Percentiles rank a stretch among this genome's conserved stretches.
phyloP scores from a whole-genome alignment of 805 yeast species.

The Kurtzmaniella cleridarum region DNA sequence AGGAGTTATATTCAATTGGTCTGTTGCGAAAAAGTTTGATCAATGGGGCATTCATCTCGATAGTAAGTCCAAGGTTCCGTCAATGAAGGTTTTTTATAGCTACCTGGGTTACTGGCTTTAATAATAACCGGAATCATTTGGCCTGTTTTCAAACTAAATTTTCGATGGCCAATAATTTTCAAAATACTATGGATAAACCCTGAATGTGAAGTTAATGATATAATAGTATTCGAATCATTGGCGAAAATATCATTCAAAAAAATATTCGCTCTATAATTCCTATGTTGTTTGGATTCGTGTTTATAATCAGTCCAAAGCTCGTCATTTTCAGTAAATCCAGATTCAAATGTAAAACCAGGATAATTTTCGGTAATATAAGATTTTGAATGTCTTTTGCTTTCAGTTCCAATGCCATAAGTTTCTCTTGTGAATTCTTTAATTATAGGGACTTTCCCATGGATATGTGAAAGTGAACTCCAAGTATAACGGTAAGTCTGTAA shows the following conservation, averaged over 20 bases:
- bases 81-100: conserved; percentile 3
- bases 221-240: conserved; percentile 13
- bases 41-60: background rate
- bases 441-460: conserved; percentile 14
- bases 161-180: conserved; percentile 19
- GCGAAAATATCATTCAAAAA: conserved; percentile 23
- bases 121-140: conserved; percentile 24
- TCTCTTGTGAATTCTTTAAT: conserved; percentile 27
- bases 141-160: conserved; percentile 20
- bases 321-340: conserved; percentile 20
- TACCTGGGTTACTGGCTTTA: conserved; percentile 12
- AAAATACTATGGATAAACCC: conserved; percentile 23
- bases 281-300: conserved; percentile 22
- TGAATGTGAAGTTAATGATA: conserved; percentile 25
- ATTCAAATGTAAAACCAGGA: conserved; percentile 20
- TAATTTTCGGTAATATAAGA: conserved; percentile 14
- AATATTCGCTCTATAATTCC: conserved; percentile 19
- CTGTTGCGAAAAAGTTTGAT: no score
- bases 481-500: conserved; percentile 23
- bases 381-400: conserved; percentile 21
- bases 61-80: conserved; percentile 3
- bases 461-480: conserved; percentile 15
- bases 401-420: conserved; percentile 28
- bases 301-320: conserved; percentile 16
- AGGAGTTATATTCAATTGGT: no score